phyloP scores from a whole-genome alignment of 2,329 filamentous ascomycete genomes.

The Cercospora sp. region DNA sequence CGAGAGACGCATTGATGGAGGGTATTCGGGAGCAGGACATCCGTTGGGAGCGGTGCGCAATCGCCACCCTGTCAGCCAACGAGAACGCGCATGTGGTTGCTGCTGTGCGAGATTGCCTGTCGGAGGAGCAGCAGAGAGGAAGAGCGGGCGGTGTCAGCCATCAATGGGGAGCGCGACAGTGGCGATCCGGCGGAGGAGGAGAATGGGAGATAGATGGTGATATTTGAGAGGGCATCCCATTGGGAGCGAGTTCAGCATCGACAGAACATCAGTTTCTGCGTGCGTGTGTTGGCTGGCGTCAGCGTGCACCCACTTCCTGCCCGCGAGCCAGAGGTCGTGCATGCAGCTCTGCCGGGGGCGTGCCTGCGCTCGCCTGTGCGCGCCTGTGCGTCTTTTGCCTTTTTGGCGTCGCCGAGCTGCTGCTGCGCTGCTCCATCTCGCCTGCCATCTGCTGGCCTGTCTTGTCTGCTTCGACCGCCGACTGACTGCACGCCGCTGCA shows the following conservation, averaged over 20 bases:
- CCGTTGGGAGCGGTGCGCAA: background rate
- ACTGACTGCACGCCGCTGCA: background rate
- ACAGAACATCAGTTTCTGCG: background rate
- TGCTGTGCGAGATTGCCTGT: slow-evolving; percentile 1
- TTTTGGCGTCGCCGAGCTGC: slow-evolving; percentile 2
- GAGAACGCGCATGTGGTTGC: slow-evolving; percentile 5
- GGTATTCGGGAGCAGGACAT: background rate
- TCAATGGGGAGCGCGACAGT: background rate
- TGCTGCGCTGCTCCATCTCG: background rate
- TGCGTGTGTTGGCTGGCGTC: background rate
- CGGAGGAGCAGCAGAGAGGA: background rate
- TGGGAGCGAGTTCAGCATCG: background rate
- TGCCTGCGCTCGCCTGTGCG: background rate
- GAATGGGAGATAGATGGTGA: background rate
- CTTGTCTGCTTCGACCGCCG: background rate
- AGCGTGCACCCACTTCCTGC: background rate
- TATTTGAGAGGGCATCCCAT: background rate
- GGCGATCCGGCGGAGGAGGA: no score
- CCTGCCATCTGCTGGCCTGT: background rate
- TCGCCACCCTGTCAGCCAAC: background rate
- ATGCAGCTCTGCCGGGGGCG: background rate
- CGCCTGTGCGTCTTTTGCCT: slow-evolving; percentile 3
- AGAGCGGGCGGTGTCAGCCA: background rate
- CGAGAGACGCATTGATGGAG: background rate
- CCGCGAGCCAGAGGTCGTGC: background rate